These are phyloP conservation scores for Striga asiatica DNA, from an alignment of 257 asterid species.

Conservation along the genomic window DNA sequence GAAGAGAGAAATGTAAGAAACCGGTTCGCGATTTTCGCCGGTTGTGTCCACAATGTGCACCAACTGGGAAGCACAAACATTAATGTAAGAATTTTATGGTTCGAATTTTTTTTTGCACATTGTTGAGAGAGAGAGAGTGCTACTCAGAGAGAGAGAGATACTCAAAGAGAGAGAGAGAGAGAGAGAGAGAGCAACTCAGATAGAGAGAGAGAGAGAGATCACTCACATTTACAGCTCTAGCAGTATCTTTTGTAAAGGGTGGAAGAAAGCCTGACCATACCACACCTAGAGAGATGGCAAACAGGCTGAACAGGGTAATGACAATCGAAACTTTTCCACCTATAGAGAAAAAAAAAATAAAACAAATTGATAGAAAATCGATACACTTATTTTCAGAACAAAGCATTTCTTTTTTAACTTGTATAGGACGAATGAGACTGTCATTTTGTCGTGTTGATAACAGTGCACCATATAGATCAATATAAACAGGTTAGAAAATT, in stretches of 20 bases:
- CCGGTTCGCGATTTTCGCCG: slow-evolving; percentile 34
- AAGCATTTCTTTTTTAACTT: too few species aligned
- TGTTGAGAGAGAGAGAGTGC: too few species aligned
- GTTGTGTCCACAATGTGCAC: slow-evolving; percentile 79
- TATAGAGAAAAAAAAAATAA: slow-evolving; percentile 15
- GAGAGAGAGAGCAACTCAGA: too few species aligned
- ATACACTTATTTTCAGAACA: too few species aligned
- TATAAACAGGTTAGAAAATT: too few species aligned
- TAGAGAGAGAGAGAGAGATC: background rate
- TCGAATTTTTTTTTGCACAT: too few species aligned
- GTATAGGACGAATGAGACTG: too few species aligned
- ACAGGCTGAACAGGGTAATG: slow-evolving; percentile 30
- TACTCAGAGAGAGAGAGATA: too few species aligned
- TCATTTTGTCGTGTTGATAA: too few species aligned
- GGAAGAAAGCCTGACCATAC: slow-evolving; percentile 50
- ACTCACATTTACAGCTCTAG: slow-evolving; percentile 89
- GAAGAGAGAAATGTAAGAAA: slow-evolving; percentile 56
- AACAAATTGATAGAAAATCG: background rate
- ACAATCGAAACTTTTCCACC: slow-evolving; percentile 59
- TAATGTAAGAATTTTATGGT: background rate
- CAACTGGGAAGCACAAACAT: too few species aligned
- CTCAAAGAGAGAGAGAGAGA: too few species aligned
- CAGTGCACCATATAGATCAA: too few species aligned
- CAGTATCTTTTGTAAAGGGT: slow-evolving; percentile 71
- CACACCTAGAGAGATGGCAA: slow-evolving; percentile 40